Evolutionary conservation across 2,329 filamentous ascomycete genomes (phyloP).

Genomic region (Boeremia lycopersici): DNA sequence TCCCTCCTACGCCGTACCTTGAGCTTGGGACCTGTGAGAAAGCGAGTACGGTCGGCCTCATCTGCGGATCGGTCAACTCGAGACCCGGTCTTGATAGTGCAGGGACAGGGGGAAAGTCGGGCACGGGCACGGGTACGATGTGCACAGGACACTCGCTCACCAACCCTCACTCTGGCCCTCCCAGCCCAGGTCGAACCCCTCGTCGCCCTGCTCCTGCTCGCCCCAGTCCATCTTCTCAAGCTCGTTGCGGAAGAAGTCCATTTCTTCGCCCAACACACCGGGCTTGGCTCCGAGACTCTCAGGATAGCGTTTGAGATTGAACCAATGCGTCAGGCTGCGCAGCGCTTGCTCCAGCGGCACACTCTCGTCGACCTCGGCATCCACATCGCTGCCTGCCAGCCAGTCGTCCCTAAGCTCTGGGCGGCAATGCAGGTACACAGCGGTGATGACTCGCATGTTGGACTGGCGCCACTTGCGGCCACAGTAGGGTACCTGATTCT

Average conservation of each 20-base stretch:
- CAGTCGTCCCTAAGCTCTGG: slow-evolving; percentile 95
- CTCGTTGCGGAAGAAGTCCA: slow-evolving; percentile 57
- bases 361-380: slow-evolving; percentile 91
- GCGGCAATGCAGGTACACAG: slow-evolving; percentile 90
- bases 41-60: not conserved
- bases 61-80: not conserved
- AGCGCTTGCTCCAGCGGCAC: slow-evolving; percentile 90
- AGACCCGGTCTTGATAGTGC: not conserved
- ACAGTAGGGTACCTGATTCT: slow-evolving; percentile 97
- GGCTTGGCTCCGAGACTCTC: slow-evolving; percentile 68
- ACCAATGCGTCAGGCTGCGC: slow-evolving; percentile 90
- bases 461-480: slow-evolving; percentile 96
- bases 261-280: slow-evolving; percentile 51
- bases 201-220: slow-evolving; percentile 34
- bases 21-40: not conserved
- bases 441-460: slow-evolving; percentile 98
- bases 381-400: slow-evolving; percentile 88
- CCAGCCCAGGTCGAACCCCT: slow-evolving; percentile 29
- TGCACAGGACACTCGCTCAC: slow-evolving; percentile 19
- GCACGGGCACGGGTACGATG: not conserved
- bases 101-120: not conserved
- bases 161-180: slow-evolving; percentile 40
- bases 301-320: slow-evolving; percentile 82
- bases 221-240: slow-evolving; percentile 57
- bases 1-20: not conserved